phyloP scores from a whole-genome alignment of 441 rosid genomes.

The Aleurites moluccanus region DNA sequence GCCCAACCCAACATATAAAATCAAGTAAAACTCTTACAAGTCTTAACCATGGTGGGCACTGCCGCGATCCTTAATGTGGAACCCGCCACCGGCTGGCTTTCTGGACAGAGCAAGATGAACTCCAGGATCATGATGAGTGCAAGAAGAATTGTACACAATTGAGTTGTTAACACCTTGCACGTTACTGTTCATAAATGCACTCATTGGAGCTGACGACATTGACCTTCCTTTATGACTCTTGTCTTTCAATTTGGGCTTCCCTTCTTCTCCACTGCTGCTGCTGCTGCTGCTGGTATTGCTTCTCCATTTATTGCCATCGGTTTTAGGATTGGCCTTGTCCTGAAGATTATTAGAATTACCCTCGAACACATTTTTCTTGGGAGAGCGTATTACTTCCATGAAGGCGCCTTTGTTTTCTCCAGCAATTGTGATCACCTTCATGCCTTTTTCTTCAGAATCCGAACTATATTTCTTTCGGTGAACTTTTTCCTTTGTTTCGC shows the following conservation, averaged over 20 bases:
- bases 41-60: constrained; percentile 38
- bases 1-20: constrained; percentile 4
- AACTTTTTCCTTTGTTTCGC: constrained; percentile 23
- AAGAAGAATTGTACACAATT: constrained; percentile 52
- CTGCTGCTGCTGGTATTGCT: constrained; percentile 32
- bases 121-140: constrained; percentile 71
- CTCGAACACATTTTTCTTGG: constrained; percentile 29
- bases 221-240: constrained; percentile 28
- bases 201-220: constrained; percentile 33
- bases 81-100: constrained; percentile 44
- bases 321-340: constrained; percentile 24
- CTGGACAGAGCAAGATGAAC: constrained; percentile 53
- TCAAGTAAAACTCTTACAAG: constrained; percentile 18
- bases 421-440: constrained; percentile 63
- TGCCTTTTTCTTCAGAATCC: constrained; percentile 42
- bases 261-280: constrained; percentile 51
- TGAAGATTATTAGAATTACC: constrained; percentile 34
- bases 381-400: constrained; percentile 63
- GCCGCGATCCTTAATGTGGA: constrained; percentile 40
- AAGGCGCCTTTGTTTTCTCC: constrained; percentile 86
- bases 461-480: constrained; percentile 34
- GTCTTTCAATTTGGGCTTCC: constrained; percentile 33
- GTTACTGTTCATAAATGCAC: constrained; percentile 62
- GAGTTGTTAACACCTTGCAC: constrained; percentile 84
- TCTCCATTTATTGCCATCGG: constrained; percentile 31